Percentiles rank a stretch among this genome's conserved stretches.
Evolutionary conservation across 495 filamentous ascomycete genomes (phyloP).

Genomic region (Cryomyces minteri): DNA sequence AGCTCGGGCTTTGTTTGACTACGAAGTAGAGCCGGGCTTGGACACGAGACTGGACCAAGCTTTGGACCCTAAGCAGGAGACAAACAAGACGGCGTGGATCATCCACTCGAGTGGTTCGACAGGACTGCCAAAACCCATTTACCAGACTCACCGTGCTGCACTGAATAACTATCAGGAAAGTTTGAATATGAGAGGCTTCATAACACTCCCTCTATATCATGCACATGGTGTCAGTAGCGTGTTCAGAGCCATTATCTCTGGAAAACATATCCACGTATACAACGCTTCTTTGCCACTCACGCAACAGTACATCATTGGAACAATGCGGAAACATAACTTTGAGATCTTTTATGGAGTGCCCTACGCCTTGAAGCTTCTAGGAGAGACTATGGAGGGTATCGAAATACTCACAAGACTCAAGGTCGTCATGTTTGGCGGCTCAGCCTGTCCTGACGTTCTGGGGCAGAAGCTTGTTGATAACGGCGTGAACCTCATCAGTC

Average conservation of each 20-base stretch:
- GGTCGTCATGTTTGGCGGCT: conserved; percentile 7
- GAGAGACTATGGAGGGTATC: conserved; percentile 6
- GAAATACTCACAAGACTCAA: conserved; percentile 2
- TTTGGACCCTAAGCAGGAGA: not conserved
- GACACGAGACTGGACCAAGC: not conserved
- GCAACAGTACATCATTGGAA: conserved; percentile 19
- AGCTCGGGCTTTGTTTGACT: not conserved
- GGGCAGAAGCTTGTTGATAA: conserved; percentile 31
- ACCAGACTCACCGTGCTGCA: conserved; percentile 23
- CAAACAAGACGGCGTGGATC: conserved; percentile 8
- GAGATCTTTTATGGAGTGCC: conserved; percentile 7
- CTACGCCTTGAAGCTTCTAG: conserved; percentile 9
- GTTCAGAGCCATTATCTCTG: conserved; percentile 25
- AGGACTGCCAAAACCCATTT: conserved; percentile 12
- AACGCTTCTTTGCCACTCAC: conserved; percentile 28
- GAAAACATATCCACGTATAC: conserved; percentile 25
- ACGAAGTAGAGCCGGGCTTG: not conserved
- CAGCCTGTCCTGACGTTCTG: conserved; percentile 14
- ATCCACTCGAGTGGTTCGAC: conserved; percentile 11
- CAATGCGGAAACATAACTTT: conserved; percentile 9
- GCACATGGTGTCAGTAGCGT: conserved; percentile 30
- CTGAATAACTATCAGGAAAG: conserved; percentile 25
- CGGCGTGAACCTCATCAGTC: conserved; percentile 34
- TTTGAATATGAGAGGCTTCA: conserved; percentile 8
- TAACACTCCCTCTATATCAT: conserved; percentile 10